A percentile compares a stretch with the other conserved stretches of the same genome.
phyloP scores from a whole-genome alignment of 345 rosid species.

The Kandelia obovata region DNA sequence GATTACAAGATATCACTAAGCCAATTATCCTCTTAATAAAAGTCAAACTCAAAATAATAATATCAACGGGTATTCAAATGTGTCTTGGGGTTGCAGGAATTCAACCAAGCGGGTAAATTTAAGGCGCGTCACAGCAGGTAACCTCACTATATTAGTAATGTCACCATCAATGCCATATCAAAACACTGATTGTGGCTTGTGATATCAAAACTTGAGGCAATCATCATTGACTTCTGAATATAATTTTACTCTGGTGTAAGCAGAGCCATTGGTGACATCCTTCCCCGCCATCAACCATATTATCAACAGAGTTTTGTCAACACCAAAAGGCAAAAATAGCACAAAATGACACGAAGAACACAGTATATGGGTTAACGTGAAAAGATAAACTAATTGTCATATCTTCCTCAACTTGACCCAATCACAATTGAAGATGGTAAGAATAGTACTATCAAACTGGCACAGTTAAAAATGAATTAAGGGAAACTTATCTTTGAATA shows the following conservation, averaged over 20 bases:
- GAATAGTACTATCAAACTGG: no score
- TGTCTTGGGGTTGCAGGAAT: not conserved
- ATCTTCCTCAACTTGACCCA: no score
- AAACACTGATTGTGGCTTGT: constrained; percentile 1
- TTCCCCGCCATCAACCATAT: not conserved
- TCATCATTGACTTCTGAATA: not conserved
- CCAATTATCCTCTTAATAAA: no score
- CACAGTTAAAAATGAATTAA: not conserved
- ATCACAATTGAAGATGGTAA: no score
- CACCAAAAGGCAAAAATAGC: no score
- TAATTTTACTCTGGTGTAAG: not conserved
- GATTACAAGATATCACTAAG: not conserved
- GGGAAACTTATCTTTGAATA: not conserved
- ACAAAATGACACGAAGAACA: no score
- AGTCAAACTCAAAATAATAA: no score
- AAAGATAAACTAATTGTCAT: no score
- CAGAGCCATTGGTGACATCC: not conserved
- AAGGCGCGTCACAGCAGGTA: not conserved
- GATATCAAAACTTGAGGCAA: constrained; percentile 10
- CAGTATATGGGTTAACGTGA: no score
- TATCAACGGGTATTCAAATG: not conserved
- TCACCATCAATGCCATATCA: not conserved
- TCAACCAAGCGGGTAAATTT: not conserved
- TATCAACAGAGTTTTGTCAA: no score
- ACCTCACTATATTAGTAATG: not conserved